Evolutionary conservation across 2,329 filamentous ascomycete species (phyloP), one percentile per base, ranked within the genome.

Genomic region (Chaetomium olivaceum): DNA sequence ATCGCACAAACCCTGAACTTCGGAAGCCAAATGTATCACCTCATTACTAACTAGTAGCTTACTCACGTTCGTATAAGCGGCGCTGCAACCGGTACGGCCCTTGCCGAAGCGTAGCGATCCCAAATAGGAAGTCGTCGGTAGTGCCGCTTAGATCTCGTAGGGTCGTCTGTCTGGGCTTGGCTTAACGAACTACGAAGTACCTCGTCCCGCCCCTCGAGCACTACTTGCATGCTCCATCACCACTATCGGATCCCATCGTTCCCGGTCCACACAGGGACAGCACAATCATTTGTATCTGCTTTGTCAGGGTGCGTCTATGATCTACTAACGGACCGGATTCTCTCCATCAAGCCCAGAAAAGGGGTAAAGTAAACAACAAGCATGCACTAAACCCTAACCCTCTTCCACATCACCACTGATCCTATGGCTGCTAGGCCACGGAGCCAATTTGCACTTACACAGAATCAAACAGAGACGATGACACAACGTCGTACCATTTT

Each of bases 311-410:
- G 5, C 16, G 39, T 14, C 4, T 16, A 19, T 1, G 5, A 36
- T 36, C 33, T 36, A 36, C 39, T n/a, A 19, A 43, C 19, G 39
- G 16, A 5, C 39, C 16, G 39, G 39, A 43, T 43, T 23, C 46
- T 48, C 46, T 48, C n/a, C 23, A 23, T 23, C 48, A 9, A 3
- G 5, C 5, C 11, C 6, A 19, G 4, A 58, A 65, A 58, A 31
- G 39, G 58, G 43, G 48, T 16, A 57, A 62, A 62, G 33, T 56
- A 57, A 43, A 63, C 48, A 61, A 55, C 33, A 12, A 48, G 23
- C 9, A 12, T 19, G 5, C 1, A 21, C 3, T 2, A 31, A 46
- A 61, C 59, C 58, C 58, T 60, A 60, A 60, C 58, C 58, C 58
- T 60, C 29, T 25, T 48, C 2, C 3, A n/a, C 16, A 16, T 6